Evolutionary conservation across 129 eudicot species (phyloP), one percentile per base, ranked within the genome.

Genomic region (Saussurea involucrata): DNA sequence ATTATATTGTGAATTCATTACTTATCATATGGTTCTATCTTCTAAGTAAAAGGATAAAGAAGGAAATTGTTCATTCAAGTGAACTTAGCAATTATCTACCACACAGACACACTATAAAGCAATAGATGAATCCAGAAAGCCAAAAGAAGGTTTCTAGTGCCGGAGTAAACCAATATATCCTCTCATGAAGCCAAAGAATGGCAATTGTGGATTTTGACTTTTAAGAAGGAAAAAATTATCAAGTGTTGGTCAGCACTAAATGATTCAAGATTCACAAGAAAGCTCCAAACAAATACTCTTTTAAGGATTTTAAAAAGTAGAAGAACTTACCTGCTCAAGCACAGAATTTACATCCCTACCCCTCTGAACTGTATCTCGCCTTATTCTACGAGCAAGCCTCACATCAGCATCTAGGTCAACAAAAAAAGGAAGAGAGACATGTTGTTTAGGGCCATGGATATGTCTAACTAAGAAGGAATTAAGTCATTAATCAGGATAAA

Each of bases 301-400:
- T 46, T 3, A 24, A 33, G 69, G 60, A 63, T 31, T 80, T 63
- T 37, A 76, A 11, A 60, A 55, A 63, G 81, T 32, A 49, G 57
- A 71, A 20, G 28, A 36, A 75, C 87, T 83, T 89, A 85, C 99
- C 94, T 95, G 99, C 85, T 92, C 99, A 74, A 95, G 97, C 71
- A 95, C 97, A 81, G 97, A 92, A 81, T 95, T 86, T 31, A 95
- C 78, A 83, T 95, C 99, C 88, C 99, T 95, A 68, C 99, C 96
- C 96, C 99, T 95, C 84, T 89, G 95, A 77, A 91, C 96, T 44
- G 92, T 91, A 85, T 95, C 99, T 82, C 99, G 96, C 83, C 97
- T 83, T 82, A 95, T 95, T 89, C 99, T 91, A 85, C 99, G 97
- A 72, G 97, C 99, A 85, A 95, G 97, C 85, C 99, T 95, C 86